Base-by-base conservation (phyloP, 805 yeast species). In the Peterozyma toletana region DNA sequence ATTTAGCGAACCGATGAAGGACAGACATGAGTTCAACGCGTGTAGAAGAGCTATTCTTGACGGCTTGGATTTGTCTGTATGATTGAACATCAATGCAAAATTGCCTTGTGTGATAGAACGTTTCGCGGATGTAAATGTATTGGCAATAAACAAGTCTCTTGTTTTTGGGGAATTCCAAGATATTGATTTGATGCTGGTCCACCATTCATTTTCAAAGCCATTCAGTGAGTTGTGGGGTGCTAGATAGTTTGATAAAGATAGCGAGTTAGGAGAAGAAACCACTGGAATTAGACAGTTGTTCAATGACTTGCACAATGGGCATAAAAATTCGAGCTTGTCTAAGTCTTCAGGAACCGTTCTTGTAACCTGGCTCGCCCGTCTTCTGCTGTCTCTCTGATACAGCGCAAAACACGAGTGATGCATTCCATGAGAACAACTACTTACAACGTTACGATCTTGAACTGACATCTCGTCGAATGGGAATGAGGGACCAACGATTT, bases 341-440 rank as follows among this genome's bases (percentile, higher is more conserved):
- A 71, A 63, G 49, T 85, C 79, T 50, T 84, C 95, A 0, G 96
- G 95, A 5, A 81, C 69, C 40, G 90, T 86, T 56, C 95, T 71
- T 0, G 96, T 86, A 31, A 89, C 77, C 55, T 88, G 95, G 14
- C 73, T 77, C 52, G 75, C 78, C 13, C 82, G 71, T 6, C 70
- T 62, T 41, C 76, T 66, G 37, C 73, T 69, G n/a, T 81, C 73
- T 30, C 69, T 67, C 54, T 83, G 60, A 54, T 79, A 86, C 46
- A 79, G 78, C 42, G 77, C 61, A 54, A 82, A 83, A 57, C 99
- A 91, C 14, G 76, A 70, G 48, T 75, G 78, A 60, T 91, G 99
- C 81, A 91, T 83, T 2, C 96, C 95, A 62, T 91, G 99, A 1
- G 96, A 95, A 66, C 99, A 91, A 41, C 95, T 83, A 48, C 79